Base-by-base conservation (phyloP, 2,329 filamentous ascomycete genomes). In the Amauroascus niger region DNA sequence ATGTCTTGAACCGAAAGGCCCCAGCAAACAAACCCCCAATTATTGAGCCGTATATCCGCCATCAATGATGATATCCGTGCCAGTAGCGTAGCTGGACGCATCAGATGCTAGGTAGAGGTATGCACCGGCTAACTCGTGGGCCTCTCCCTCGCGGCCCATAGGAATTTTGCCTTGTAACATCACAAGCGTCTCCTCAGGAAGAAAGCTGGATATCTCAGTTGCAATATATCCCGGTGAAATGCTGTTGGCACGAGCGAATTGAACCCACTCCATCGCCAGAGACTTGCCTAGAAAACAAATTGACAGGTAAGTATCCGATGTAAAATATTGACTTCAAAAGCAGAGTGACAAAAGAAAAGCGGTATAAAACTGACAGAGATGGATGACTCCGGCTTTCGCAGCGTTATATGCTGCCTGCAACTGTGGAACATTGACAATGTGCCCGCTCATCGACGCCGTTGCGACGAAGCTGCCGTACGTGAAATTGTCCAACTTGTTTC, bases 101-200 rank as follows among this genome's bases (percentile, higher is more conserved):
- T 94, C 87, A 13, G 83, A 87, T 16, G 86, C 85, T 54, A 94
- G 75, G 69, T 89, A 93, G 46, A 94, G 71, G 67, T 86, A 95
- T 16, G 84, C 84, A 18, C 87, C 88, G 74, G 91, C 90, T 61
- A 94, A 76, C 74, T 95, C 88, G 56, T 81, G 79, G 2, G 80
- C 74, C 59, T 82, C 76, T 8, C 84, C 88, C 65, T 89, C 84
- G 59, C 88, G 66, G 72, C 81, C 86, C 82, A 93, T 86, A 8
- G 86, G 86, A 39, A 84, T 90, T 77, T 86, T 90, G 63, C 82
- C 80, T 65, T 80, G 82, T 84, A 87, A 90, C 55, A 86, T 75
- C 43, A 79, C 75, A 76, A 87, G 87, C 2, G 79, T 83, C 61
- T 87, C 84, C 7, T 74, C 63, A 0, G 80, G 73, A 8, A 81